Evolutionary conservation across 176 grass and related monocot genomes (phyloP), one percentile per base, ranked within the genome.

Genomic region (Pontederia paniculata): DNA sequence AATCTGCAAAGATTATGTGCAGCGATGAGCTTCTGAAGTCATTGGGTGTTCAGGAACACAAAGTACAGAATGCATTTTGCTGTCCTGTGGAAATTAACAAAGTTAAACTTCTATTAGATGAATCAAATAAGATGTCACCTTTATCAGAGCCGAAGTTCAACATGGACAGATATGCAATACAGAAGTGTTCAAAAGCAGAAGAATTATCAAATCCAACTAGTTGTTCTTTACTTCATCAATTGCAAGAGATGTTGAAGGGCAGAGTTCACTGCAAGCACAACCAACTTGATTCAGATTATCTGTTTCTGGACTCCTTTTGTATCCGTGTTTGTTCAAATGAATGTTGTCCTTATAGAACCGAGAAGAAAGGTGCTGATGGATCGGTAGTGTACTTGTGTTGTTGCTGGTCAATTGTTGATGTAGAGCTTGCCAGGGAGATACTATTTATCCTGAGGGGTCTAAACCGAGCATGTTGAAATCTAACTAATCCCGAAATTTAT

Each of bases 1-100:
- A 83, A 52, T 55, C 62, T 15, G 71, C 86, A 23, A 84, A 84
- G 69, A 45, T 90, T 69, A 19, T 87, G 52, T 73, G 74, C 0
- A 79, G 84, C 55, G 72, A 87, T 22, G 91, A 97, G 74, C 70
- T 97, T 60, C 61, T 74, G 23, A 56, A 66, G 67, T 74, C 25
- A 23, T 54, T 97, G 42, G 71, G 79, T 8, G 55, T 67, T 13
- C 64, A 90, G 47, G 37, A 60, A 15, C 82, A 96, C 60, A 44
- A 70, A 37, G 50, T 89, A 47, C 77, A 46, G 46, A 81, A 83
- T 70, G 73, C 77, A 21, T 65, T 37, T 58, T 77, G 57, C 21
- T 65, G 65, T 23, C 75, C 45, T 54, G 72, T 46, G 15, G 62
- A 67, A 74, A 23, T 61, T 65, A 74, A 49, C 42, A 52, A 10